A percentile compares a stretch with the other conserved stretches of the same genome.
Conservation (phyloP, 768 basidiomycete genomes). For the Termitomyces sp. region DNA sequence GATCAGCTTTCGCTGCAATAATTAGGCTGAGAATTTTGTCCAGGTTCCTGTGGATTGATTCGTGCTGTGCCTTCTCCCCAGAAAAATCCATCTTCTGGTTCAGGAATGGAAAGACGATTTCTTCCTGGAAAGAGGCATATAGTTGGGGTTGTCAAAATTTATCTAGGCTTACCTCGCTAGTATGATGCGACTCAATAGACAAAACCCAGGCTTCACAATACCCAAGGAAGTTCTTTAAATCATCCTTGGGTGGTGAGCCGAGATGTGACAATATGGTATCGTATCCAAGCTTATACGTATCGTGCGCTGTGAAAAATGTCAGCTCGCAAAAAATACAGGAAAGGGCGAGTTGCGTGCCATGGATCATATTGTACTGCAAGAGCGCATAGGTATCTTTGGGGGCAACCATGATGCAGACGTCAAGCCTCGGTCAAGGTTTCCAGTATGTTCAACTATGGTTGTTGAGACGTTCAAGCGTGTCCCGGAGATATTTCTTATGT, state of each 20-base stretch:
- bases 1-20: constrained; percentile 23
- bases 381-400: constrained; percentile 22
- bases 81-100: constrained; percentile 37
- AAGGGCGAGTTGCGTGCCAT: background rate
- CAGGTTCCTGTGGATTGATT: constrained; percentile 29
- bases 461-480: background rate
- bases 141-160: background rate
- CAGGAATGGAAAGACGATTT: constrained; percentile 34
- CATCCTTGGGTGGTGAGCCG: constrained; percentile 32
- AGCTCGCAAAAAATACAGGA: background rate
- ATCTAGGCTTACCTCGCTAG: constrained; percentile 28
- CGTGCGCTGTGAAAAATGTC: constrained; percentile 26
- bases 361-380: constrained; percentile 18
- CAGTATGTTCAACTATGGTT: background rate
- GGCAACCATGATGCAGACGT: constrained; percentile 12
- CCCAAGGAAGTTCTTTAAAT: constrained; percentile 38
- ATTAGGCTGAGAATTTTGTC: constrained; percentile 26
- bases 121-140: constrained; percentile 21
- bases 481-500: no score
- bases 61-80: constrained; percentile 34
- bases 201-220: constrained; percentile 38
- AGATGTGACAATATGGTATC: constrained; percentile 33
- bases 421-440: no score
- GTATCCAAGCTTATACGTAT: constrained; percentile 35
- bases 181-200: constrained; percentile 34